These are phyloP conservation scores for Diplocarpon rosae DNA, from an alignment of 2,329 filamentous ascomycete genomes.

Conservation along the genomic window DNA sequence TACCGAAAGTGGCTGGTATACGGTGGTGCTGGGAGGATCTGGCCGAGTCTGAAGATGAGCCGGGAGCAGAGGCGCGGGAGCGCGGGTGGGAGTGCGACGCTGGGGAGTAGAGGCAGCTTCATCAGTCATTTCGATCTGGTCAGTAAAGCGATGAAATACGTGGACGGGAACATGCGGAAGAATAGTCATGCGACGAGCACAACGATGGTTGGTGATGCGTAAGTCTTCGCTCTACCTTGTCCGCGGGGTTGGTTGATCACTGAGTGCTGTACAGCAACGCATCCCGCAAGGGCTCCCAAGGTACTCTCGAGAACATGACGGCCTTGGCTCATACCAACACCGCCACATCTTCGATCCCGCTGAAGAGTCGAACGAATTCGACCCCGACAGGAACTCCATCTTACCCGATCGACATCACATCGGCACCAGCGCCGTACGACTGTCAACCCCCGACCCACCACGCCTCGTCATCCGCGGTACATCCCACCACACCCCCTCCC, in stretches of 20 bases:
- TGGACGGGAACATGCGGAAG: slow-evolving; percentile 12
- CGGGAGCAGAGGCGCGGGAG: slow-evolving; percentile 1
- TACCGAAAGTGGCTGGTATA: slow-evolving; percentile 30
- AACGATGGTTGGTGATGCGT: slow-evolving; percentile 1
- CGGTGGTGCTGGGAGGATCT: slow-evolving; percentile 18
- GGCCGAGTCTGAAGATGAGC: slow-evolving; percentile 14
- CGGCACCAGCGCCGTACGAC: slow-evolving; percentile 2
- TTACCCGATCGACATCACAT: background rate
- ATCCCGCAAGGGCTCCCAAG: slow-evolving; percentile 4
- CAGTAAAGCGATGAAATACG: slow-evolving; percentile 16
- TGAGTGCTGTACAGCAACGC: background rate
- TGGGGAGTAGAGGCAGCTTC: slow-evolving; percentile 3
- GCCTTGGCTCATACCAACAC: background rate
- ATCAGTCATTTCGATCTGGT: slow-evolving; percentile 18
- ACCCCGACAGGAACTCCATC: background rate
- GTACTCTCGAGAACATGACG: background rate
- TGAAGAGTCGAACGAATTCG: background rate
- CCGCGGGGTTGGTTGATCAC: background rate
- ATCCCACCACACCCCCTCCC: background rate
- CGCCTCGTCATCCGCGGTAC: background rate
- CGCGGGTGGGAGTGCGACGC: background rate
- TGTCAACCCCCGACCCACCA: background rate
- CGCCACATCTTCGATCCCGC: background rate
- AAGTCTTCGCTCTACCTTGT: background rate
- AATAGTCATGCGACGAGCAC: slow-evolving; percentile 6